phyloP scores from a whole-genome alignment of 768 basidiomycete genomes.

The Pholiota microspora region DNA sequence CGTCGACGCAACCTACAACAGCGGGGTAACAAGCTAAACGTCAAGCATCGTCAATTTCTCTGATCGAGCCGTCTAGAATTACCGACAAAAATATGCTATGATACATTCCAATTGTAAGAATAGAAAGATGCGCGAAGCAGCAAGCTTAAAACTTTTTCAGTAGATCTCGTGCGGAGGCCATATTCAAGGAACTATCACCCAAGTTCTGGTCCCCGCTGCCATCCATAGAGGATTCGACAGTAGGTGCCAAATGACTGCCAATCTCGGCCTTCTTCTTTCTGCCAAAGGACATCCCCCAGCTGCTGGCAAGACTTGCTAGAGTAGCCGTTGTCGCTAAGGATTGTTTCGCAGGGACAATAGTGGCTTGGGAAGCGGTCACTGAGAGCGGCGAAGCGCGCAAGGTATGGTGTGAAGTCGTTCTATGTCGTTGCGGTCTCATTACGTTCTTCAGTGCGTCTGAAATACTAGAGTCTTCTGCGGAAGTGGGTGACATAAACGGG shows the following conservation, averaged over 20 bases:
- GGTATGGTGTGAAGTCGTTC: conserved; percentile 61
- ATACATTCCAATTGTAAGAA: conserved; percentile 18
- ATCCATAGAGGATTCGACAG: conserved; percentile 29
- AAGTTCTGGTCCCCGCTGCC: conserved; percentile 7
- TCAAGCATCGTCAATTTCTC: not conserved
- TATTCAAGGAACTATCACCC: conserved; percentile 13
- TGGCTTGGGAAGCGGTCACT: conserved; percentile 23
- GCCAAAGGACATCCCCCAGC: conserved; percentile 66
- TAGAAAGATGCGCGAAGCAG: conserved; percentile 7
- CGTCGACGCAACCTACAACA: not conserved
- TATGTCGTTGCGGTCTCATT: conserved; percentile 37
- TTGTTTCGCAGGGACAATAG: conserved; percentile 16
- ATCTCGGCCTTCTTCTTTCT: conserved; percentile 44
- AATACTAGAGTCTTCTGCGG: conserved; percentile 53
- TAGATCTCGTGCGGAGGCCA: conserved; percentile 38
- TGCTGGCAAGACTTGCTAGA: conserved; percentile 57
- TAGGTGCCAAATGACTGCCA: conserved; percentile 18
- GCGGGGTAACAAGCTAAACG: not conserved
- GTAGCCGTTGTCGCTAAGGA: conserved; percentile 26
- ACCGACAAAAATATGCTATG: conserved; percentile 5
- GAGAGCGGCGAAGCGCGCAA: conserved; percentile 49
- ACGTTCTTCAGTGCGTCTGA: conserved; percentile 58
- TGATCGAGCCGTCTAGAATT: not conserved
- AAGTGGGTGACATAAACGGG: conserved; percentile 33
- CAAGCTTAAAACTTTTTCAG: conserved; percentile 30